Base-by-base conservation (phyloP, 305 asterid species). In the Fraxinus floribunda region DNA sequence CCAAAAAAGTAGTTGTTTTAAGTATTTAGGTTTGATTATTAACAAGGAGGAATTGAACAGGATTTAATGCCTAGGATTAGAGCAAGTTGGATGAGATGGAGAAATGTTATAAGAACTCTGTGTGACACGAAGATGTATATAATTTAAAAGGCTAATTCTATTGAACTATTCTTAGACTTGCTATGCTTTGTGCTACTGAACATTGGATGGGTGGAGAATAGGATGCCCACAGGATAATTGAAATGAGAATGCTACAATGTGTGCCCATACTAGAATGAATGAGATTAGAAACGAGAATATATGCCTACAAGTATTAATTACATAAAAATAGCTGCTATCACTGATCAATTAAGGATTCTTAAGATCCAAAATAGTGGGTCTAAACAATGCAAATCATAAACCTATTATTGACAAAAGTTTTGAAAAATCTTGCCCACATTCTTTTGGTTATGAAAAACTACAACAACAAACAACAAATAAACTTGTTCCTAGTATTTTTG, bases 301-400 rank as follows among this genome's bases (percentile, higher is more conserved):
- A 70, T 1, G 75, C 39, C 75, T 29, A 70, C 22, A 70, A 70
- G 22, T 15, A 70, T 70, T 0, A 30, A 70, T 11, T 68, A 36
- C 76, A 52, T 55, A 57, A 64, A 79, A 62, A 82, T 15, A 15
- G 1, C 10, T 57, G 74, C 36, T 66, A 66, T 79, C 64, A 55
- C 74, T 24, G 34, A 30, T 39, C 46, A 2, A 39, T 13, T 71
- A 8, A 60, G 70, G 76, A 83, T 52, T 75, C 83, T 66, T 5
- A 78, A n/a, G 82, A 78, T 55, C 29, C 76, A 71, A 66, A 41
- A 77, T 32, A 24, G 66, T 41, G 41, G 81, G 15, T 73, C 26
- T 32, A 79, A 62, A 60, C 73, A 49, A 32, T 76, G 29, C 60
- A 46, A 26, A 66, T 55, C 81, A 41, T 7, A n/a, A 39, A 46